Conservation (phyloP, 345 rosid species). For the Populus simonii region DNA sequence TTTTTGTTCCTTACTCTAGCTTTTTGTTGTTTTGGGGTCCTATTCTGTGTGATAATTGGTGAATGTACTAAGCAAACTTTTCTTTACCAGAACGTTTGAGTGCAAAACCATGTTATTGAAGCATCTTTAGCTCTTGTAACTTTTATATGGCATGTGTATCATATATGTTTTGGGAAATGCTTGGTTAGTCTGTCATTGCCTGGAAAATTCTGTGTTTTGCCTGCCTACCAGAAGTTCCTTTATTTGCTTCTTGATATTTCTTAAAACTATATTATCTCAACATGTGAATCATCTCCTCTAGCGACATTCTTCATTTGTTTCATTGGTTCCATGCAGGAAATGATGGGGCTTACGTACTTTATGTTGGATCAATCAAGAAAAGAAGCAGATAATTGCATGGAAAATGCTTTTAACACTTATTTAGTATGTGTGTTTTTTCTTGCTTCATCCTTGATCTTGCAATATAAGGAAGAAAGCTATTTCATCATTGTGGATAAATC, state of each 20-base stretch:
- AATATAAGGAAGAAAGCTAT: neutral
- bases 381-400: conserved; percentile 97
- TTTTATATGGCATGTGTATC: neutral
- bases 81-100: neutral
- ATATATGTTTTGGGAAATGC: neutral
- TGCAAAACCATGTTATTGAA: neutral
- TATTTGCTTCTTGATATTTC: neutral
- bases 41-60: neutral
- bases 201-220: neutral
- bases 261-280: neutral
- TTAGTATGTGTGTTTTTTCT: conserved; percentile 50
- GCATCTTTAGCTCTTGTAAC: neutral
- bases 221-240: neutral
- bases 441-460: neutral
- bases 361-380: conserved; percentile 93
- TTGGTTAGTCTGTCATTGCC: neutral
- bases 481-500: neutral
- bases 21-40: neutral
- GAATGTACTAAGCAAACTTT: neutral
- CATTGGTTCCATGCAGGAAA: conserved; percentile 62
- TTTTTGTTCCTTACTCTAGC: neutral
- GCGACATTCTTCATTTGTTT: conserved; percentile 10
- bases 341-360: conserved; percentile 90
- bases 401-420: conserved; percentile 89
- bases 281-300: conserved; percentile 8